Base-by-base conservation (phyloP, 2,329 filamentous ascomycete species). In the Cercospora sp. region DNA sequence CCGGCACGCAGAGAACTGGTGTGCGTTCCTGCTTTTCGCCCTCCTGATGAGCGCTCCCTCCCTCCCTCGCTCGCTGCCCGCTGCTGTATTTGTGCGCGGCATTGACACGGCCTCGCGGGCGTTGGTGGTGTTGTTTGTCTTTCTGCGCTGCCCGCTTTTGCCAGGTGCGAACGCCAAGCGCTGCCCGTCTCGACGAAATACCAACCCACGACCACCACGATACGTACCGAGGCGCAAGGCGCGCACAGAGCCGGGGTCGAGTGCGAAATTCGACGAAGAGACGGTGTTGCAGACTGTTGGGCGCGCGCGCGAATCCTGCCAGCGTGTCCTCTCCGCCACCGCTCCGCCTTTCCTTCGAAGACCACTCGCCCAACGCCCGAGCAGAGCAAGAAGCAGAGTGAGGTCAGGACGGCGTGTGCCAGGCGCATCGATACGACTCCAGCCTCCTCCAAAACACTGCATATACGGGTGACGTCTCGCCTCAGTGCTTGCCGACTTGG, bases 201-300 rank as follows among this genome's bases (percentile, higher is more conserved):
- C 65, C 31, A 48, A 20, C 31, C 40, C 59, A 62, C 42, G 42
- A 13, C 20, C 26, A 20, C 13, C 30, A 23, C n/a, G 23, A 60
- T n/a, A 18, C 42, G 31, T 53, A 48, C 23, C 31, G 48, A 42
- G 53, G 26, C 65, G 61, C 42, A 59, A 45, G 26, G 57, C 48
- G 60, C 66, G 63, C 66, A 68, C 66, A 59, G 33, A 53, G 51
- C 66, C 57, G 48, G 62, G 66, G 48, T 63, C 45, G 59, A n/a
- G 48, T 18, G 59, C 66, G 63, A 63, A 66, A 68, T 64, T 67
- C 60, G 30, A 57, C 12, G 30, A 60, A 42, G 57, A 60, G 64
- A 65, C 26, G 57, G 18, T 36, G 42, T 58, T 55, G 63, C 20
- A 28, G 20, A n/a, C 53, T 23, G 53, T 57, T 31, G 53, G 28